Percentiles rank a stretch among this genome's conserved stretches.
Conservation (phyloP, 495 filamentous ascomycete genomes). For the Aspergillus leporis region DNA sequence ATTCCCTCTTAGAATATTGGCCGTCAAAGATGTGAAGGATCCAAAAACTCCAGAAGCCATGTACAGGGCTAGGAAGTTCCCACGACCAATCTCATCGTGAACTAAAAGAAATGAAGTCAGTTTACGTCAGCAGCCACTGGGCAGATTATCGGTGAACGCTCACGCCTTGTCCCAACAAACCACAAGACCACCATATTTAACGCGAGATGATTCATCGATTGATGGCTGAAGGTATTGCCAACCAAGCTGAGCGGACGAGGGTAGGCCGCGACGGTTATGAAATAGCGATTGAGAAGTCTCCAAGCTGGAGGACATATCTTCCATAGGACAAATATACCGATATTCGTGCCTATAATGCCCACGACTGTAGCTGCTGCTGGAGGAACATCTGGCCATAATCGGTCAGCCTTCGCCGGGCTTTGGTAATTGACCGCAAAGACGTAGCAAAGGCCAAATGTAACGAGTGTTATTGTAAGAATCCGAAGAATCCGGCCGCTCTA, state of each 20-base stretch:
- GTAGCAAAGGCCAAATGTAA: slow-evolving; percentile 51
- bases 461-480: slow-evolving; percentile 55
- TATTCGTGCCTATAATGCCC: slow-evolving; percentile 65
- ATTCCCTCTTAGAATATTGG: slow-evolving; percentile 53
- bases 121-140: background rate
- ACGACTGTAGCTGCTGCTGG: slow-evolving; percentile 77
- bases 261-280: slow-evolving; percentile 68
- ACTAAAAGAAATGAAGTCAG: slow-evolving; percentile 36
- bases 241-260: slow-evolving; percentile 66
- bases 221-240: slow-evolving; percentile 79
- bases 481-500: slow-evolving; percentile 64
- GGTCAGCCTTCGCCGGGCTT: slow-evolving; percentile 55
- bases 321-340: slow-evolving; percentile 64
- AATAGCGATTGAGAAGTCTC: slow-evolving; percentile 75
- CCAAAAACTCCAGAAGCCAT: slow-evolving; percentile 65
- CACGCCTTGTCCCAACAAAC: slow-evolving; percentile 58
- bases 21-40: slow-evolving; percentile 61
- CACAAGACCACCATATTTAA: slow-evolving; percentile 70
- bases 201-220: slow-evolving; percentile 61
- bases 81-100: slow-evolving; percentile 86
- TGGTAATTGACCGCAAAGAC: slow-evolving; percentile 61
- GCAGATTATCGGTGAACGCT: slow-evolving; percentile 18
- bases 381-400: slow-evolving; percentile 73
- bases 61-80: slow-evolving; percentile 79
- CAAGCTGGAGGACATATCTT: slow-evolving; percentile 64